Evolutionary conservation across 306 rosid genomes (phyloP).

Genomic region (Vicia sativa): DNA sequence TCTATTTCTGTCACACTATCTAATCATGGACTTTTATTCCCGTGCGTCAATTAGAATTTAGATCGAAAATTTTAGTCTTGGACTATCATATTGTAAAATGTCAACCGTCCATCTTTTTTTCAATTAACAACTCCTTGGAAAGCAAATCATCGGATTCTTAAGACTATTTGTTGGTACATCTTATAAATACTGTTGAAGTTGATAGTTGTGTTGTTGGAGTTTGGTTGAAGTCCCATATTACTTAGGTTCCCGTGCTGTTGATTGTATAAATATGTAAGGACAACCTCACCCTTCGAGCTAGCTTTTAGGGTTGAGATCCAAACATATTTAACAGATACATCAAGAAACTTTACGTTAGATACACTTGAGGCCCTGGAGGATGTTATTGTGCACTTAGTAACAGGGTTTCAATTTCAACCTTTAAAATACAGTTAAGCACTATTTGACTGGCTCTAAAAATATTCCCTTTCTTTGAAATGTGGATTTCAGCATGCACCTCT

Average conservation of each 20-base stretch:
- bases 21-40: slow-evolving; percentile 19
- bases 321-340: neutral
- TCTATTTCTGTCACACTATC: slow-evolving; percentile 21
- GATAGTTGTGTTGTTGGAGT: too few relatives aligned
- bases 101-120: slow-evolving; percentile 27
- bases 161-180: slow-evolving; percentile 1
- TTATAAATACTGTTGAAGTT: neutral
- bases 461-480: neutral
- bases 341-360: slow-evolving; percentile 18
- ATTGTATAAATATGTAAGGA: too few relatives aligned
- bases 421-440: neutral
- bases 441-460: slow-evolving; percentile 12
- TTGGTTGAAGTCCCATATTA: too few relatives aligned
- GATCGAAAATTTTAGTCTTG: slow-evolving; percentile 16
- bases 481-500: slow-evolving; percentile 12
- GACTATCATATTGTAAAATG: slow-evolving; percentile 28
- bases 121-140: slow-evolving; percentile 11
- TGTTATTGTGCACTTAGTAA: neutral
- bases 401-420: neutral
- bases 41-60: slow-evolving; percentile 7
- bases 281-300: too few relatives aligned
- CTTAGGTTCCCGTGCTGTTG: too few relatives aligned
- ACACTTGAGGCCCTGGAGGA: slow-evolving; percentile 10
- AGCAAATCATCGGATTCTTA: slow-evolving; percentile 6
- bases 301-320: too few relatives aligned